These are phyloP conservation scores for Tricholoma hemisulphureum DNA, from an alignment of 768 basidiomycete genomes.

Conservation along the genomic window DNA sequence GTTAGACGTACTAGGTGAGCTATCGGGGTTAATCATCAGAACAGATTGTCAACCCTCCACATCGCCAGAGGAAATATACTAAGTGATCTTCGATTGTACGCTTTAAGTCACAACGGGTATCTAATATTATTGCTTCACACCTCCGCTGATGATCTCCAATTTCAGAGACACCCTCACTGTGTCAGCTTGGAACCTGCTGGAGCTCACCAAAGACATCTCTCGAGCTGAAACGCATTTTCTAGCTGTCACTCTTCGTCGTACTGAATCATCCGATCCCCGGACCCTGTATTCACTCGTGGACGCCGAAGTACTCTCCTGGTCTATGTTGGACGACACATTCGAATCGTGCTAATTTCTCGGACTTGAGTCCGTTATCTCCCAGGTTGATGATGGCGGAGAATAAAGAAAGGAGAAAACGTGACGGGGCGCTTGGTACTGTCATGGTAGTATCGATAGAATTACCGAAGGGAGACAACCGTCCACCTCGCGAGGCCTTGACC, in stretches of 20 bases:
- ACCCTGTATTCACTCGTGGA: slow-evolving; percentile 5
- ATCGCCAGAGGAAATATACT: slow-evolving; percentile 1
- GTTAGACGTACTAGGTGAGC: not conserved
- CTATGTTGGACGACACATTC: slow-evolving; percentile 8
- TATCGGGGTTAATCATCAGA: not conserved
- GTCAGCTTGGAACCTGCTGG: slow-evolving; percentile 9
- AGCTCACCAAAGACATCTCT: slow-evolving; percentile 8
- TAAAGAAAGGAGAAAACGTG: slow-evolving; percentile 4
- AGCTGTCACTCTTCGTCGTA: slow-evolving; percentile 7
- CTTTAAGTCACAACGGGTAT: slow-evolving; percentile 6
- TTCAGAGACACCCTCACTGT: slow-evolving; percentile 4
- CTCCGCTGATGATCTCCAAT: not conserved
- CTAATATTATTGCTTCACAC: not conserved
- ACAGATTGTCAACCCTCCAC: not conserved
- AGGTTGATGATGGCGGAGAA: slow-evolving; percentile 3
- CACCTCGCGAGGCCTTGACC: slow-evolving; percentile 4
- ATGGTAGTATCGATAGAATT: slow-evolving; percentile 8
- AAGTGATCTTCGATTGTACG: slow-evolving; percentile 1
- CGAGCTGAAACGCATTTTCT: slow-evolving; percentile 6
- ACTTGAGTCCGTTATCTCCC: slow-evolving; percentile 4
- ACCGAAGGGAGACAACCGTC: slow-evolving; percentile 7
- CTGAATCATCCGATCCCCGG: slow-evolving; percentile 2
- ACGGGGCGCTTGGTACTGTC: slow-evolving; percentile 11
- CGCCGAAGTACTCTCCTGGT: slow-evolving; percentile 9
- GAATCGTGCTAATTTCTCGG: slow-evolving; percentile 3